Percentiles rank a stretch among this genome's conserved stretches.
These are phyloP conservation scores for Solanum pinnatisectum DNA, from an alignment of 257 asterid species.

Conservation along the genomic window DNA sequence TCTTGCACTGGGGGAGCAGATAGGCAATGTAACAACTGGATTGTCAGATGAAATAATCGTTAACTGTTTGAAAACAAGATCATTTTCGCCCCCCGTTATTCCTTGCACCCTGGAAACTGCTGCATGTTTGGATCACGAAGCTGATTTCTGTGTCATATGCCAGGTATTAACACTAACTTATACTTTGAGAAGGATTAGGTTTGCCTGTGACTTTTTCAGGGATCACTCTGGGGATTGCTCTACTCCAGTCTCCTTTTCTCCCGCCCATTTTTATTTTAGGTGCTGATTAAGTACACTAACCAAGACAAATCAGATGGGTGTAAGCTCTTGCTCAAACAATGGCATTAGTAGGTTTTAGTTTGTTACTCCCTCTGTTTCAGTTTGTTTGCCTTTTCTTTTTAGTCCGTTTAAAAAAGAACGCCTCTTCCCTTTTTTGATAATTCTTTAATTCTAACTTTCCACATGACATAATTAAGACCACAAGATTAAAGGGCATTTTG, in stretches of 20 bases:
- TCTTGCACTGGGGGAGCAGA: conserved; percentile 81
- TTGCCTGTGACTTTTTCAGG: neutral
- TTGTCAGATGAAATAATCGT: conserved; percentile 44
- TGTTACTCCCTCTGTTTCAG: neutral
- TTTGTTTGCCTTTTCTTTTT: neutral
- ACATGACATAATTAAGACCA: neutral
- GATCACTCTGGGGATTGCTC: neutral
- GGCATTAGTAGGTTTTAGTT: neutral
- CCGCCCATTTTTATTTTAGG: neutral
- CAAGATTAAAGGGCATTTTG: neutral
- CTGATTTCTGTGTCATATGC: conserved; percentile 66
- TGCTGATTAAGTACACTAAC: neutral
- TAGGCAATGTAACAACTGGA: conserved; percentile 77
- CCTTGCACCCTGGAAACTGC: conserved; percentile 20
- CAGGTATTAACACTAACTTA: conserved; percentile 35
- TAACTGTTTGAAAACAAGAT: conserved; percentile 40
- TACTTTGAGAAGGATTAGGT: neutral
- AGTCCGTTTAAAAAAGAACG: neutral
- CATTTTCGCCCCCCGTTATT: conserved; percentile 24
- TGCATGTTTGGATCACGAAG: conserved; percentile 26
- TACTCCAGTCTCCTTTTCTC: neutral
- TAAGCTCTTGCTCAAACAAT: neutral
- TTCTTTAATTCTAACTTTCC: neutral
- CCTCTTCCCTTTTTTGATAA: neutral
- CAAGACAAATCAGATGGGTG: neutral